Evolutionary conservation across 2,329 filamentous ascomycete genomes (phyloP), one percentile per base, ranked within the genome.

Genomic region (Penicillium sp.): DNA sequence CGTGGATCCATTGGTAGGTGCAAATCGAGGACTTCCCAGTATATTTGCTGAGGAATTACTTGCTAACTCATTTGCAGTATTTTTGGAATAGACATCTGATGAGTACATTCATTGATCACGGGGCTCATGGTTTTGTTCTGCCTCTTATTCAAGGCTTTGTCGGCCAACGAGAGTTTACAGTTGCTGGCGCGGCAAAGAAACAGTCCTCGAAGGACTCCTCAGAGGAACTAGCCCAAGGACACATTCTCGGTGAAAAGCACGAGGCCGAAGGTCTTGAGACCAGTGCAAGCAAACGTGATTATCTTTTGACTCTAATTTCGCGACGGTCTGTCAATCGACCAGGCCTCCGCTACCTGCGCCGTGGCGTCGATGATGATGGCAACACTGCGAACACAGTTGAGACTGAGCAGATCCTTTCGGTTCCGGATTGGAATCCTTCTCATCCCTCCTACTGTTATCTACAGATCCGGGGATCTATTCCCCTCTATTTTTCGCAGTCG

Each of bases 111-210:
- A 82, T 91, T 44, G 82, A 89, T 16, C 80, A 82, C n/a, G 86
- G 88, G 0, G 84, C 90, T 19, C 84, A 91, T 63, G 77, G 79
- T 0, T 81, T 96, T 50, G 80, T 88, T 1, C 75, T 97, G 19
- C 94, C 94, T 2, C 64, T 99, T 3, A 89, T 99, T 74, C 94
- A 97, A 73, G 94, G 94, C 0, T 99, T 97, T 63, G 84, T 99
- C 18, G 93, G 93, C 1, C 94, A 97, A 72, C 81, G 84, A 58
- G 79, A 85, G 2, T 97, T 99, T 69, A 82, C 86, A 8, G 84
- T 92, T 23, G 87, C 91, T 29, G 68, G 60, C 5, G 34, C 64
- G 10, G 53, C 63, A 13, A 32, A 54, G 38, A 57, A 58, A n/a
- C 39, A 58, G 35, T 47, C 55, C 13, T 38, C 45, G 7, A 46